Percentiles rank a stretch among this genome's conserved stretches.
These are phyloP conservation scores for Cucumis hystrix DNA, from an alignment of 306 rosid genomes.

Conservation along the genomic window DNA sequence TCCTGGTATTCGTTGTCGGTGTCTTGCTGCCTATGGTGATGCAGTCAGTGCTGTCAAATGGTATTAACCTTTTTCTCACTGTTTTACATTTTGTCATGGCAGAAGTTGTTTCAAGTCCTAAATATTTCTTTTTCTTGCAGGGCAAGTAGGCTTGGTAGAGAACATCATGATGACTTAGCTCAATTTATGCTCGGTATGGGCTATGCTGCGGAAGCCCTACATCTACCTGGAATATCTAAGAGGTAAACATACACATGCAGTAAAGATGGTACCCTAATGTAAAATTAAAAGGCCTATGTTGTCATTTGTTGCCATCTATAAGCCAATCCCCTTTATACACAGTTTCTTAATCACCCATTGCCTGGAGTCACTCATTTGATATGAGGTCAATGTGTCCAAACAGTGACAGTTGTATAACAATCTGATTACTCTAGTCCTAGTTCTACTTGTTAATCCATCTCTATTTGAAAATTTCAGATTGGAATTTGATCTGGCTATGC, in stretches of 20 bases:
- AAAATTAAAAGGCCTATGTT: neutral
- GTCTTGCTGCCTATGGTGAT: constrained; percentile 99
- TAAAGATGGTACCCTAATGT: neutral
- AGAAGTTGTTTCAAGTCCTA: constrained; percentile 6
- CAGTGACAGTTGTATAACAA: neutral
- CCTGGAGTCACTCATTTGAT: neutral
- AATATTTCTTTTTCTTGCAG: constrained; percentile 35
- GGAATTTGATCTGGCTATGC: constrained; percentile 98
- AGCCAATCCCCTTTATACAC: neutral
- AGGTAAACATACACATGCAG: constrained; percentile 30
- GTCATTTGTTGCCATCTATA: neutral
- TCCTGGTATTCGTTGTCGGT: constrained; percentile 97
- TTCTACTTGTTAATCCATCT: neutral
- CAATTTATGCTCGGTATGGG: constrained; percentile 99
- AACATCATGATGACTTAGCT: constrained; percentile 96
- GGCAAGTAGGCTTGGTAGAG: constrained; percentile 98
- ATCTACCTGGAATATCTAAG: constrained; percentile 94
- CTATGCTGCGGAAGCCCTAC: constrained; percentile 94
- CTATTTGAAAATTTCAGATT: constrained; percentile 22
- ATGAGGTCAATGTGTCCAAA: neutral
- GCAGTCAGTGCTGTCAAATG: constrained; percentile 98
- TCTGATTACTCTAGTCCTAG: neutral
- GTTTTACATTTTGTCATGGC: neutral
- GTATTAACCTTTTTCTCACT: constrained; percentile 21
- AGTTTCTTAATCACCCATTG: neutral